A percentile compares a stretch with the other conserved stretches of the same genome.
phyloP scores from a whole-genome alignment of 2,329 filamentous ascomycete species.

The Arachnopeziza araneosa region DNA sequence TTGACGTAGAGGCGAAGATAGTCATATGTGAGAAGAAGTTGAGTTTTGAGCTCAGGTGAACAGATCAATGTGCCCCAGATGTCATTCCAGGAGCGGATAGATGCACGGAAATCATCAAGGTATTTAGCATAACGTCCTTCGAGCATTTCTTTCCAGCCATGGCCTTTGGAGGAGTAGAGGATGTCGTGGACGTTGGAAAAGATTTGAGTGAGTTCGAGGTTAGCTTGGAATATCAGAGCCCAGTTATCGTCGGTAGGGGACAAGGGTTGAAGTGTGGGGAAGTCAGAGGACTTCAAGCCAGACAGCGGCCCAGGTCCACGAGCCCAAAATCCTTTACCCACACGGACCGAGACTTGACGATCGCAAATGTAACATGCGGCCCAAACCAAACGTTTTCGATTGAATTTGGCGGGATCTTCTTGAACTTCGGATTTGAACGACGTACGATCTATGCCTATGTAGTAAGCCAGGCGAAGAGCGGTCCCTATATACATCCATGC shows the following conservation, averaged over 20 bases:
- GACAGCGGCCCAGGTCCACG: slow-evolving; percentile 63
- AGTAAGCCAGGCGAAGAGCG: slow-evolving; percentile 64
- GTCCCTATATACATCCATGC: slow-evolving; percentile 74
- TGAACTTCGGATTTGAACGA: slow-evolving; percentile 57
- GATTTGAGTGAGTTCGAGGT: slow-evolving; percentile 64
- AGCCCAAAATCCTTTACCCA: slow-evolving; percentile 70
- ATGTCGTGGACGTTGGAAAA: slow-evolving; percentile 72
- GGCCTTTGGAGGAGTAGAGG: slow-evolving; percentile 64
- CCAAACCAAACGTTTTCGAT: slow-evolving; percentile 63
- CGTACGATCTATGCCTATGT: slow-evolving; percentile 63
- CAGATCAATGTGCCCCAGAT: slow-evolving; percentile 63
- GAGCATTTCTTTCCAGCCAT: slow-evolving; percentile 63
- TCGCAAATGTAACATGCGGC: slow-evolving; percentile 58
- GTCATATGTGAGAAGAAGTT: slow-evolving; percentile 64
- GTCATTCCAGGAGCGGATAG: slow-evolving; percentile 65
- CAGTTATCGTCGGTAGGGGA: slow-evolving; percentile 59
- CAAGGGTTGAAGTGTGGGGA: slow-evolving; percentile 54
- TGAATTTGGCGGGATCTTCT: slow-evolving; percentile 52
- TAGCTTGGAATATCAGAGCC: slow-evolving; percentile 64
- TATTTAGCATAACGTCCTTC: slow-evolving; percentile 70
- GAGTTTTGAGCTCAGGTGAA: slow-evolving; percentile 62
- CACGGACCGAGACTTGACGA: slow-evolving; percentile 62
- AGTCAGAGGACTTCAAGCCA: slow-evolving; percentile 37
- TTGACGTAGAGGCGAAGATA: slow-evolving; percentile 70
- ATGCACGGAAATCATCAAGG: slow-evolving; percentile 66